Base-by-base conservation (phyloP, 352 stramenopile species). In the Pythium pectinolyticum region DNA sequence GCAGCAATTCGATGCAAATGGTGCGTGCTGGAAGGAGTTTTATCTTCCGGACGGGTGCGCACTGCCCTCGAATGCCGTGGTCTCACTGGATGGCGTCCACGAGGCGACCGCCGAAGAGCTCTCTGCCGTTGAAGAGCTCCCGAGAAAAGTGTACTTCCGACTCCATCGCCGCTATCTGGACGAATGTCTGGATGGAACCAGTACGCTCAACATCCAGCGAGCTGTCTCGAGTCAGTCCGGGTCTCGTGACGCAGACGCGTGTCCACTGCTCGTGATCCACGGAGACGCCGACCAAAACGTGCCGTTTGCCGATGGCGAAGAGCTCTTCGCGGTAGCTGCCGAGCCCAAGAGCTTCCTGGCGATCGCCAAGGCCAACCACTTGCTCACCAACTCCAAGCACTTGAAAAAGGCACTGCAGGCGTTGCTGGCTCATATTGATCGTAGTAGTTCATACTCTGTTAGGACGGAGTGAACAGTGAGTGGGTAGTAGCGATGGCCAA, bases 371-470 rank as follows among this genome's bases (percentile, higher is more conserved):
- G 84, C 73, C n/a, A 92, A 90, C 69, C 84, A 92, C 73, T 40
- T 92, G 73, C 69, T 92, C 41, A 79, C 78, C 40, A 90, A 88
- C 64, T 80, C 79, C 1, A 89, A 86, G 57, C 84, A 90, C 48
- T 65, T 90, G 27, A 92, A 92, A 67, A 82, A 78, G 59, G 79
- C 77, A 14, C 41, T 89, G 46, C 63, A 71, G 46, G 81, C 72
- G 45, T 84, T 92, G 20, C 45, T 73, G 0, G 49, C 31, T 22
- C 69, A 78, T 43, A 35, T 20, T 59, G n/a, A n/a, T 2, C 2
- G 39, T 50, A n/a, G 31, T 28, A 37, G n/a, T n/a, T n/a, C n/a
- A n/a, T n/a, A n/a, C n/a, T n/a, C n/a, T n/a, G n/a, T n/a, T n/a
- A n/a, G n/a, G n/a, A n/a, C n/a, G n/a, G n/a, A n/a, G n/a, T n/a